phyloP scores from a whole-genome alignment of 768 basidiomycete species.

The Tulasnella sp. region DNA sequence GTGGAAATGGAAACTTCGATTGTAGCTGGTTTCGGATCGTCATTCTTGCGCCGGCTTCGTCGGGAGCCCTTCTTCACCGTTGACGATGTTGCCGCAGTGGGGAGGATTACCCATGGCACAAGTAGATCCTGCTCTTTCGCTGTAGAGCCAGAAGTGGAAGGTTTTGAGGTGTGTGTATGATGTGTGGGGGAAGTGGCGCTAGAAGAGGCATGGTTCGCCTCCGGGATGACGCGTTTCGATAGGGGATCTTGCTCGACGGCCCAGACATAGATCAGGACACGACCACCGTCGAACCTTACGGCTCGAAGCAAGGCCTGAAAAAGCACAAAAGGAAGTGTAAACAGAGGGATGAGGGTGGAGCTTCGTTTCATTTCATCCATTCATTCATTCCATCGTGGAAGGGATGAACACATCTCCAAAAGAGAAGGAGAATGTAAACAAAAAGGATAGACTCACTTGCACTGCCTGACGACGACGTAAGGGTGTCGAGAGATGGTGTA shows the following conservation, averaged over 20 bases:
- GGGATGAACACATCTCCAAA: too few relatives aligned
- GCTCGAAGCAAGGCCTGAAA: slow-evolving; percentile 48
- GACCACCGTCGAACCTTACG: slow-evolving; percentile 58
- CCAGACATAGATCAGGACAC: slow-evolving; percentile 92
- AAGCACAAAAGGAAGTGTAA: neutral
- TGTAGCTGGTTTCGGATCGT: too few relatives aligned
- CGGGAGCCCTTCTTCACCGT: slow-evolving; percentile 17
- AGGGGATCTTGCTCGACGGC: slow-evolving; percentile 83
- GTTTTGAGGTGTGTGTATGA: neutral
- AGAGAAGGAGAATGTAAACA: too few relatives aligned
- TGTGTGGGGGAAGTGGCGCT: neutral
- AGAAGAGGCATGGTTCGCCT: slow-evolving; percentile 23
- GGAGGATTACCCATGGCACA: slow-evolving; percentile 70
- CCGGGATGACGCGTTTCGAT: slow-evolving; percentile 59
- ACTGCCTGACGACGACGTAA: slow-evolving; percentile 62
- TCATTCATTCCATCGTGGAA: too few relatives aligned
- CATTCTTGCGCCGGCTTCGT: too few relatives aligned
- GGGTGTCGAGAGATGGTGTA: slow-evolving; percentile 85
- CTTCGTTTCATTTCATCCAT: slow-evolving; percentile 10
- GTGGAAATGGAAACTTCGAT: neutral
- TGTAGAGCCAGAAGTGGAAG: slow-evolving; percentile 6
- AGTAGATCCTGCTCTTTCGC: slow-evolving; percentile 63
- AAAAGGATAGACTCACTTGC: slow-evolving; percentile 37
- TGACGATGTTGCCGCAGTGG: slow-evolving; percentile 22
- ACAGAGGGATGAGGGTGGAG: slow-evolving; percentile 15